A percentile compares a stretch with the other conserved stretches of the same genome.
Evolutionary conservation across 164 flowering plant genomes (phyloP).

Genomic region (Umbellularia californica): DNA sequence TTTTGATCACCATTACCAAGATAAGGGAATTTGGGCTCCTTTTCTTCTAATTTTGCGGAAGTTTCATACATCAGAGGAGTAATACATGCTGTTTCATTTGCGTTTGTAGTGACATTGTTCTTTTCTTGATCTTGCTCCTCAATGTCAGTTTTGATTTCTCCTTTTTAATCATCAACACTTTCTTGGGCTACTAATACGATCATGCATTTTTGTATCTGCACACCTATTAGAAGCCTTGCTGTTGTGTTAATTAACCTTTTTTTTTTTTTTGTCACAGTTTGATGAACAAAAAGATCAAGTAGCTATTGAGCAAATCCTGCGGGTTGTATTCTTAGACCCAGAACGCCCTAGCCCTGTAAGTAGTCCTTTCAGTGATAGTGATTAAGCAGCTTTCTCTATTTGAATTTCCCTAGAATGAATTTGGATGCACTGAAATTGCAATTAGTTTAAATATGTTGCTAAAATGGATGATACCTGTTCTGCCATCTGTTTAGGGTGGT

Average conservation of each 20-base stretch:
- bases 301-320: slow-evolving; percentile 66
- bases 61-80: too few species aligned
- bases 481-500: not conserved
- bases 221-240: not conserved
- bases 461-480: not conserved
- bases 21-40: too few species aligned
- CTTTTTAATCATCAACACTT: too few species aligned
- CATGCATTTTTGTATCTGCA: too few species aligned
- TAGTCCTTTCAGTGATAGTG: not conserved
- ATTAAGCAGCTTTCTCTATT: not conserved
- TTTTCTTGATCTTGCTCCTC: too few species aligned
- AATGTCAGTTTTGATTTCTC: too few species aligned
- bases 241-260: not conserved
- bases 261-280: slow-evolving; percentile 44
- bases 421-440: not conserved
- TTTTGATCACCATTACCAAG: too few species aligned
- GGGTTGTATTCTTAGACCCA: slow-evolving; percentile 72
- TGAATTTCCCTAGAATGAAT: not conserved
- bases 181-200: too few species aligned
- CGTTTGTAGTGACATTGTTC: too few species aligned
- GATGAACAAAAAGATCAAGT: slow-evolving; percentile 93
- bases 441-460: not conserved
- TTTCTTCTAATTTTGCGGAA: too few species aligned
- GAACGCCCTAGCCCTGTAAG: slow-evolving; percentile 78
- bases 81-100: too few species aligned